phyloP scores from a whole-genome alignment of 768 basidiomycete species.

The Russula foetens region DNA sequence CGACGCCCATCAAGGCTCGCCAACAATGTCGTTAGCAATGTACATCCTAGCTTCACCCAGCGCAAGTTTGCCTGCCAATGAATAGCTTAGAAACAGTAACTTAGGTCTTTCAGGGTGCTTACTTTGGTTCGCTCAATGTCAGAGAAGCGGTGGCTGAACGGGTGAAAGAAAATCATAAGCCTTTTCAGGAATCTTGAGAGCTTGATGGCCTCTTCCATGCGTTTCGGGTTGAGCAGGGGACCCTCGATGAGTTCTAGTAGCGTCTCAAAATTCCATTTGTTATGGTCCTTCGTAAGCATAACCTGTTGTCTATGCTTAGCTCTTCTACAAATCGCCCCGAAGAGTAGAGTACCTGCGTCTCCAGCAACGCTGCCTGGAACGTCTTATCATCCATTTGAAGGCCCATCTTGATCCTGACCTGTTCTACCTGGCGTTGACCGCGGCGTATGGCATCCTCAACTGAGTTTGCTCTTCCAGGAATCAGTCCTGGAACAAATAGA shows the following conservation, averaged over 20 bases:
- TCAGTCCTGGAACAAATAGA: background rate
- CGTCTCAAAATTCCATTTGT: constrained; percentile 88
- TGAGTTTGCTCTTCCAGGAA: constrained; percentile 55
- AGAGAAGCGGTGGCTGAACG: constrained; percentile 81
- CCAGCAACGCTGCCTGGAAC: constrained; percentile 77
- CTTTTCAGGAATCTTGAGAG: constrained; percentile 84
- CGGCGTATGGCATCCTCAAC: constrained; percentile 81
- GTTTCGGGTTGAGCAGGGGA: constrained; percentile 80
- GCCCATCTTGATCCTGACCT: constrained; percentile 79
- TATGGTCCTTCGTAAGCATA: constrained; percentile 78
- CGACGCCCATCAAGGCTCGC: constrained; percentile 75
- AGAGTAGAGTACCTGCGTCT: constrained; percentile 58
- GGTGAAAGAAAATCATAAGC: constrained; percentile 90
- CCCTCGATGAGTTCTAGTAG: constrained; percentile 88
- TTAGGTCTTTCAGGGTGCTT: background rate
- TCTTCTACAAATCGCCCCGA: background rate
- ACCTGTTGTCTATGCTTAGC: constrained; percentile 40
- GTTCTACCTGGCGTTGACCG: constrained; percentile 86
- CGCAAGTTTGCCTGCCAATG: constrained; percentile 55
- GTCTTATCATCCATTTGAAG: constrained; percentile 94
- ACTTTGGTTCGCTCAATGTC: constrained; percentile 69
- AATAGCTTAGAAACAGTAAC: background rate
- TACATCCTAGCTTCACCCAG: constrained; percentile 84
- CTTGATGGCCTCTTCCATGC: constrained; percentile 91
- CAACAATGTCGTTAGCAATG: constrained; percentile 74